Evolutionary conservation across 2,329 filamentous ascomycete species (phyloP), one percentile per base, ranked within the genome.

Genomic region (Colletotrichum tropicicola): DNA sequence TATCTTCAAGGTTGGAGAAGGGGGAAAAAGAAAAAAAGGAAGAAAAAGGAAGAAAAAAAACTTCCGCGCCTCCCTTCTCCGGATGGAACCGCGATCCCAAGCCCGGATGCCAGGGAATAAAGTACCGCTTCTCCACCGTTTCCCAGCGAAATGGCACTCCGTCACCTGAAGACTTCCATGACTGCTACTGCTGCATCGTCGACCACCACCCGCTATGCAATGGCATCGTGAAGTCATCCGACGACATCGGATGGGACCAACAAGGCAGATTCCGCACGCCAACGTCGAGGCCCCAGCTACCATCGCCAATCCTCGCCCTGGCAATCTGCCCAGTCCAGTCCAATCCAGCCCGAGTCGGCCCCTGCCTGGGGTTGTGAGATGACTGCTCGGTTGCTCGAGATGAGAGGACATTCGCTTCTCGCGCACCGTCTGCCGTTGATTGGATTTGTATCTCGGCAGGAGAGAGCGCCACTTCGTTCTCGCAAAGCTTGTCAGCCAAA

Each of bases 211-310:
- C 43, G 27, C 44, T 27, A 30, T 25, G n/a, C n/a, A n/a, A n/a
- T n/a, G n/a, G n/a, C n/a, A 25, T 55, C 28, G 32, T 43, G 19
- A 28, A 10, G 28, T n/a, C 30, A 54, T 64, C 48, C 8, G 48
- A 65, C n/a, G 49, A 65, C n/a, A 25, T 37, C 27, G 21, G 21
- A 55, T 43, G 19, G 12, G 43, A 55, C 28, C 55, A 52, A 47
- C n/a, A 43, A 43, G 19, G 27, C 27, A 53, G 56, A 23, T 17
- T 17, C 30, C 21, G 37, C 28, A n/a, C 51, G 39, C 27, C 45
- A 39, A 19, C 30, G 30, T 23, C 41, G 30, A 10, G 6, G 39
- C 25, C 17, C 28, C 21, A 19, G 57, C 13, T 35, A 37, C 15
- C n/a, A 30, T 47, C 19, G 13, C 25, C 19, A 44, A 45, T 10